These are phyloP conservation scores for Davidsoniella australis DNA, from an alignment of 2,329 filamentous ascomycete species.

Conservation along the genomic window DNA sequence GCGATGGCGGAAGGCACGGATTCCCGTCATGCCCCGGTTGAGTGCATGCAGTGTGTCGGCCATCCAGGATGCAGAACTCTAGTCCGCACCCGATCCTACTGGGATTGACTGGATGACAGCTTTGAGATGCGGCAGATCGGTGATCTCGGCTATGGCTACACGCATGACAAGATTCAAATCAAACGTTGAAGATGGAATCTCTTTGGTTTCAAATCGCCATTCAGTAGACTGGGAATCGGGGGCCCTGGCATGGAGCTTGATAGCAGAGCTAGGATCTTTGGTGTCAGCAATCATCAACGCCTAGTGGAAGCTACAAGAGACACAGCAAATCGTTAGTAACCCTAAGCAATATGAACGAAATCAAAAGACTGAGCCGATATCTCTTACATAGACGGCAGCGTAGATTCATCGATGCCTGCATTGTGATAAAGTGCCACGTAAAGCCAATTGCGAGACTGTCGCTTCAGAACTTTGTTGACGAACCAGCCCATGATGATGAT, in stretches of 20 bases:
- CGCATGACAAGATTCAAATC: conserved; percentile 8
- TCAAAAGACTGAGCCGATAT: not conserved
- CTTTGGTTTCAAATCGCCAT: conserved; percentile 1
- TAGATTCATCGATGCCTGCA: not conserved
- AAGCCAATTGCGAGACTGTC: conserved; percentile 4
- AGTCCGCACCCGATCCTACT: not conserved
- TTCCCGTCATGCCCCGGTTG: conserved; percentile 2
- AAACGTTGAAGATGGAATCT: conserved; percentile 3
- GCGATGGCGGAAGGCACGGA: conserved; percentile 5
- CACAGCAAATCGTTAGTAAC: not conserved
- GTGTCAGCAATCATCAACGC: conserved; percentile 6
- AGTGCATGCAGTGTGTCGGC: conserved; percentile 5
- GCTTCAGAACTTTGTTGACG: conserved; percentile 3
- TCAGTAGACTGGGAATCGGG: not conserved
- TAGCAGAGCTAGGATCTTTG: not conserved
- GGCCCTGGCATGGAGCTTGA: conserved; percentile 2
- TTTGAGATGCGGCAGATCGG: conserved; percentile 1
- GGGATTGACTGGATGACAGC: conserved; percentile 3
- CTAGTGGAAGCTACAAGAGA: conserved; percentile 2
- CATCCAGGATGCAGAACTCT: conserved; percentile 9
- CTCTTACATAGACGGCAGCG: not conserved
- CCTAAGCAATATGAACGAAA: not conserved
- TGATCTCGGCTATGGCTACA: conserved; percentile 8
- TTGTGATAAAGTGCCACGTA: conserved; percentile 9
- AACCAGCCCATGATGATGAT: conserved; percentile 8